Evolutionary conservation across 257 asterid genomes (phyloP).

Genomic region (Penstemon eatonii): DNA sequence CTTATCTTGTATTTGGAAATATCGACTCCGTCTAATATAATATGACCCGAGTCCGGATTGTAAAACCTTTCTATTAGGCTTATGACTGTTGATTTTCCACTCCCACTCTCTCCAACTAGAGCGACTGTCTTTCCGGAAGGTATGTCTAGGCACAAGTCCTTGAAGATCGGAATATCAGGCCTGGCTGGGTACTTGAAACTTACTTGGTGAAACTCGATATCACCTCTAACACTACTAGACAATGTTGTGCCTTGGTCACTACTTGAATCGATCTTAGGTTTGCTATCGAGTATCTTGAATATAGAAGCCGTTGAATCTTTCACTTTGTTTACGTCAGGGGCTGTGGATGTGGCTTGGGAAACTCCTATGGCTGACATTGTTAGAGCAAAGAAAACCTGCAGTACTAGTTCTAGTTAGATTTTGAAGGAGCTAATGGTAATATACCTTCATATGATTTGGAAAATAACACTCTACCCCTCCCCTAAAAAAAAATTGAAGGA

Average conservation of each 20-base stretch:
- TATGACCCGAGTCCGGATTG: constrained; percentile 56
- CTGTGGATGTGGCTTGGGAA: constrained; percentile 58
- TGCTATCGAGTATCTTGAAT: constrained; percentile 63
- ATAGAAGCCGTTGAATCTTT: constrained; percentile 64
- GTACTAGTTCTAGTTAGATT: not conserved
- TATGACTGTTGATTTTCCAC: constrained; percentile 78
- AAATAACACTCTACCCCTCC: too few relatives aligned
- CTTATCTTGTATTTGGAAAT: constrained; percentile 46
- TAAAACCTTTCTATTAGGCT: constrained; percentile 70
- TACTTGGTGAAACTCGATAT: constrained; percentile 56
- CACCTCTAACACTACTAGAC: constrained; percentile 43
- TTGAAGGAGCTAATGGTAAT: too few relatives aligned
- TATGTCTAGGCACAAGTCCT: constrained; percentile 53
- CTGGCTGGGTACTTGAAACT: constrained; percentile 70
- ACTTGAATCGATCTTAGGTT: constrained; percentile 67
- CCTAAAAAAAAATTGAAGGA: too few relatives aligned
- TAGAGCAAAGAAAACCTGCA: constrained; percentile 76
- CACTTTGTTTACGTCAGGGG: constrained; percentile 70
- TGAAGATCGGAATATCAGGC: constrained; percentile 69
- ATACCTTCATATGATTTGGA: too few relatives aligned
- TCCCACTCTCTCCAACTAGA: constrained; percentile 83
- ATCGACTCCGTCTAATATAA: constrained; percentile 52
- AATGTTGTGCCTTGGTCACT: constrained; percentile 53
- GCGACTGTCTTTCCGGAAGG: constrained; percentile 86
- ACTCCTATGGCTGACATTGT: constrained; percentile 74